Evolutionary conservation across 768 basidiomycete species (phyloP).

Genomic region (Agaricus sinodeliciosus): DNA sequence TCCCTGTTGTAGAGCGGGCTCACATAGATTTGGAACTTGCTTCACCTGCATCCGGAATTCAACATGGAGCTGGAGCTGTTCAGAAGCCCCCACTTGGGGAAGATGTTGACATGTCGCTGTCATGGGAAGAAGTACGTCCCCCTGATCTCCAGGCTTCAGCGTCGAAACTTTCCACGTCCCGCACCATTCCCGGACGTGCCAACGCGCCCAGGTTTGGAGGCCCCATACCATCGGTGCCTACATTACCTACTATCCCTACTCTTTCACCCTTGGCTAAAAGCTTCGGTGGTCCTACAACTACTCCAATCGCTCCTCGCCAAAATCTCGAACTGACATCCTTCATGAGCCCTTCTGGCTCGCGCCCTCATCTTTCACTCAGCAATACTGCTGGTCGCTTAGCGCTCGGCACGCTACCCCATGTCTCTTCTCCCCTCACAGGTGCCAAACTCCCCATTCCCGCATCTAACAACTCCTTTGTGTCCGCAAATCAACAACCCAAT

Average conservation of each 20-base stretch:
- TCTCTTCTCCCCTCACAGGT: constrained; percentile 24
- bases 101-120: constrained; percentile 38
- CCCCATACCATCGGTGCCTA: constrained; percentile 15
- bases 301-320: constrained; percentile 19
- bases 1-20: constrained; percentile 58
- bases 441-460: constrained; percentile 19
- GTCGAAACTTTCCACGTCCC: constrained; percentile 19
- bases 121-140: constrained; percentile 55
- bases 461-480: constrained; percentile 28
- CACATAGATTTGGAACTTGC: constrained; percentile 54
- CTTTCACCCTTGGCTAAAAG: constrained; percentile 1
- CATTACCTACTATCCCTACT: constrained; percentile 14
- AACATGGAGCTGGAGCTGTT: not conserved
- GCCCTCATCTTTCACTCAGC: constrained; percentile 17
- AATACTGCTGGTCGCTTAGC: constrained; percentile 21
- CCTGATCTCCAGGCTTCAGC: constrained; percentile 19
- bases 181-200: constrained; percentile 22
- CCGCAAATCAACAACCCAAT: constrained; percentile 49
- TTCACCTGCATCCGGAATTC: constrained; percentile 5
- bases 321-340: constrained; percentile 17
- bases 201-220: constrained; percentile 32
- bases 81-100: constrained; percentile 7
- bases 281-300: not conserved
- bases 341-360: constrained; percentile 9
- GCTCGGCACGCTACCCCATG: constrained; percentile 14